Percentiles rank a stretch among this genome's conserved stretches.
These are phyloP conservation scores for Filobasidium wieringae DNA, from an alignment of 768 basidiomycete genomes.

Conservation along the genomic window DNA sequence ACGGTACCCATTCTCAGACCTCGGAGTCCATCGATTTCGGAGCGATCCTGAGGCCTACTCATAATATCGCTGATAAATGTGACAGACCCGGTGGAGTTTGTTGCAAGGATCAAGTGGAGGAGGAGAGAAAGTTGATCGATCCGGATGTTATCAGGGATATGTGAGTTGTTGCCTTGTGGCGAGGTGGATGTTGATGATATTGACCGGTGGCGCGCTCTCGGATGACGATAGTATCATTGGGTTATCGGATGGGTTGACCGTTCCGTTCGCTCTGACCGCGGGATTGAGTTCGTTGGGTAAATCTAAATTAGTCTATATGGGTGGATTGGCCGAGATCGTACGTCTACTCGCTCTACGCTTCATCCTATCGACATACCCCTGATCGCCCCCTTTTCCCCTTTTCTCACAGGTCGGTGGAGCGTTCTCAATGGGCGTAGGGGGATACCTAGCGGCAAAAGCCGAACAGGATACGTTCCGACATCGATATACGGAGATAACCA, in stretches of 20 bases:
- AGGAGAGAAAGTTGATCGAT: slow-evolving; percentile 3
- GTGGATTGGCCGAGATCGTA: slow-evolving; percentile 83
- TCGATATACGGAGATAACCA: slow-evolving; percentile 57
- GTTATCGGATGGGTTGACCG: slow-evolving; percentile 35
- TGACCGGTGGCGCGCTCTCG: not conserved
- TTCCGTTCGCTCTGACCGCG: slow-evolving; percentile 38
- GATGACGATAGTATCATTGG: slow-evolving; percentile 32
- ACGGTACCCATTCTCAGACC: not conserved
- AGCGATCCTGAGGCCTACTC: not conserved
- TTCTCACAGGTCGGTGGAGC: slow-evolving; percentile 59
- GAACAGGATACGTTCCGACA: slow-evolving; percentile 91
- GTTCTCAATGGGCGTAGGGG: slow-evolving; percentile 96
- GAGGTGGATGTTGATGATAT: not conserved
- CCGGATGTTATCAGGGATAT: slow-evolving; percentile 17
- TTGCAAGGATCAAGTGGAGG: slow-evolving; percentile 4
- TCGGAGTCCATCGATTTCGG: not conserved
- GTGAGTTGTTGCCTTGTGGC: not conserved
- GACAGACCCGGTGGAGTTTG: slow-evolving; percentile 1
- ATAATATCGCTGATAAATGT: slow-evolving; percentile 5
- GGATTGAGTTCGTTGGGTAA: slow-evolving; percentile 64
- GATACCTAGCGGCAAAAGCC: slow-evolving; percentile 91
- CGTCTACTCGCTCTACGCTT: not conserved
- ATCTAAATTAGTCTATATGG: slow-evolving; percentile 81
- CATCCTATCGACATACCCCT: not conserved
- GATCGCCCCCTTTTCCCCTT: not conserved